Evolutionary conservation across 495 filamentous ascomycete species (phyloP), one percentile per base, ranked within the genome.

Genomic region (Podospora sp.): DNA sequence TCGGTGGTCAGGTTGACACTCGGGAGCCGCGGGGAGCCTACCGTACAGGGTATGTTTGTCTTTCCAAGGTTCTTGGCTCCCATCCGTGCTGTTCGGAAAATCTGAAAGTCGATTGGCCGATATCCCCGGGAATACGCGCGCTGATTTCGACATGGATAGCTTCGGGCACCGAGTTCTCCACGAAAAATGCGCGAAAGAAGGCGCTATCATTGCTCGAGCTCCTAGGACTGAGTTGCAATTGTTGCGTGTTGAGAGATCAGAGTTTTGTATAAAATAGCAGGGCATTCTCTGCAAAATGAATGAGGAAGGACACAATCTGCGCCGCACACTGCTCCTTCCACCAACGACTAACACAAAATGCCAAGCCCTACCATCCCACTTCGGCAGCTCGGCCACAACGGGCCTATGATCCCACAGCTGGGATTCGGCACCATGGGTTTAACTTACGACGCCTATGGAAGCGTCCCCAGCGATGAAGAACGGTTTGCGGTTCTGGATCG

Each of bases 401-500:
- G 85, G 2, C 81, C 82, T 20, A 52, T 58, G 6, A 75, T 87
- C 12, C 80, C 85, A n/a, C 74, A 79, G 18, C 53, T 86, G 0
- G 85, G 85, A 27, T 78, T 80, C 36, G 84, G 84, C 8, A 67
- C 80, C 9, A 84, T 86, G 82, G 78, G 79, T 11, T 29, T 84
- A 66, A 74, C 78, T 11, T 33, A 64, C 12, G 3, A 49, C 0
- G n/a, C 21, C 40, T 87, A 87, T 65, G 84, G 84, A 12, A 16
- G 66, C 0, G 9, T 70, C 18, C 67, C 77, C 0, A 67, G 68
- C 29, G 81, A 86, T 50, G 79, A 83, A 61, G 82, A 84, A 27
- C 79, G 81, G n/a, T 83, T 87, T 53, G 69, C 71, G 11, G 6
- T 88, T 22, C 80, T 85, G 0, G 84, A 88, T 66, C 82, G 82